Conservation (phyloP, 768 basidiomycete species). For the Boletus eberwhitei region DNA sequence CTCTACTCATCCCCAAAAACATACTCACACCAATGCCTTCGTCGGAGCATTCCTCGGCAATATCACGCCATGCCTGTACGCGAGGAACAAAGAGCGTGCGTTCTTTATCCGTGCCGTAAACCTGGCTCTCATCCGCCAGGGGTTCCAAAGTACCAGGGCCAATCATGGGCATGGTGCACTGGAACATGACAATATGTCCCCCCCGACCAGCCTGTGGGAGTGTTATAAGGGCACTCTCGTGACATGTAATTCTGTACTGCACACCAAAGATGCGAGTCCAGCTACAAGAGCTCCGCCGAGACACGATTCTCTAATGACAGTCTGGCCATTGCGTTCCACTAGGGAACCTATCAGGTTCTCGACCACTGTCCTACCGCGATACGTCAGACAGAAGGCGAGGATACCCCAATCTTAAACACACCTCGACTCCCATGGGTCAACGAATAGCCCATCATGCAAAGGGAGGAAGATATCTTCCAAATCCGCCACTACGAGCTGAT, state of each 20-base stretch:
- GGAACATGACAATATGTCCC: conserved; percentile 75
- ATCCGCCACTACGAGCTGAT: conserved; percentile 82
- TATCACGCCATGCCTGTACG: conserved; percentile 72
- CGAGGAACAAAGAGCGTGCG: conserved; percentile 73
- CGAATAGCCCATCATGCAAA: conserved; percentile 67
- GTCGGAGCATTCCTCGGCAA: conserved; percentile 86
- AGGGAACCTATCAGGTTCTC: conserved; percentile 64
- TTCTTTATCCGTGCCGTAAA: conserved; percentile 87
- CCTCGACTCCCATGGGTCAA: conserved; percentile 69
- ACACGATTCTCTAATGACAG: conserved; percentile 52
- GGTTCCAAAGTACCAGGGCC: conserved; percentile 70
- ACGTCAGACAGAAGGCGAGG: conserved; percentile 3
- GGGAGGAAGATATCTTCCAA: conserved; percentile 93
- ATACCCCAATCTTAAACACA: conserved; percentile 33
- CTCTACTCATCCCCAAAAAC: conserved; percentile 77
- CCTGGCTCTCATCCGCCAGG: conserved; percentile 54
- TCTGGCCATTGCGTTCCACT: conserved; percentile 56
- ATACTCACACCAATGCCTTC: conserved; percentile 88
- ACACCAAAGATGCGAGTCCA: conserved; percentile 67
- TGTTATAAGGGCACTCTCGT: conserved; percentile 7
- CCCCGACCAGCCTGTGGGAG: conserved; percentile 56
- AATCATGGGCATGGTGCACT: conserved; percentile 61
- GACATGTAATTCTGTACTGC: conserved; percentile 25
- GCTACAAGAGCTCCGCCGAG: conserved; percentile 77
- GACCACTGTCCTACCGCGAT: conserved; percentile 49